Base-by-base conservation (phyloP, 2,329 filamentous ascomycete genomes). In the Elsinoe fawcettii region DNA sequence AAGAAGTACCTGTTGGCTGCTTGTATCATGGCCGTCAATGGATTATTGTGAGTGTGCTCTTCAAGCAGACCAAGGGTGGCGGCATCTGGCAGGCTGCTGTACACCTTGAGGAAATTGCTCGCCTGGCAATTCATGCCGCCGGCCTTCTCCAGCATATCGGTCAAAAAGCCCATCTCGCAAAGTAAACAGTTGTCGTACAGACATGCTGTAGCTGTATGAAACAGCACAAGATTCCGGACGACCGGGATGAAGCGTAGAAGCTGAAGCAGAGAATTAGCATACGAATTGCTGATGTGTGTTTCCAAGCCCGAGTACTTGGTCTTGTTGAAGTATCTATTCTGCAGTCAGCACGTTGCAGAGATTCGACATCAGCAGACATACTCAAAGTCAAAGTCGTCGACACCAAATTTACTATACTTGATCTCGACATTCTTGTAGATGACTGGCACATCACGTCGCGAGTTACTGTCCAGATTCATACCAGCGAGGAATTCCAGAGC, bases 321-420 rank as follows among this genome's bases (percentile, higher is more conserved):
- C 69, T 88, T 90, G 72, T 99, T 99, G 77, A 95, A 99, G 70
- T 89, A 97, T 58, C 89, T 90, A 62, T 11, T 58, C 68, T 12
- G 14, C 56, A 63, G 61, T 64, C 43, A 66, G 58, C 53, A 37
- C 5, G 14, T 12, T 37, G 34, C 6, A 12, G 14, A 37, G 34
- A 4, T n/a, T 12, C 34, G 6, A 12, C 9, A 30, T 22, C 11
- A 16, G 30, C 9, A 25, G 12, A 72, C 83, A 66, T 74, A 89
- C 84, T 87, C 87, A 73, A 99, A 99, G 71, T 99, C 93, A 70
- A 99, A 99, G 71, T 99, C 95, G 66, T 97, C 92, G n/a, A 99
- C 90, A 18, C 93, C 93, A 71, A 96, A 99, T 69, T 90, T 95
- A 77, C 92, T 96, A 75, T 97, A 99, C 70, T 96, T 96, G 74